Evolutionary conservation across 2,329 filamentous ascomycete species (phyloP).

Genomic region (Talaromyces piceae): DNA sequence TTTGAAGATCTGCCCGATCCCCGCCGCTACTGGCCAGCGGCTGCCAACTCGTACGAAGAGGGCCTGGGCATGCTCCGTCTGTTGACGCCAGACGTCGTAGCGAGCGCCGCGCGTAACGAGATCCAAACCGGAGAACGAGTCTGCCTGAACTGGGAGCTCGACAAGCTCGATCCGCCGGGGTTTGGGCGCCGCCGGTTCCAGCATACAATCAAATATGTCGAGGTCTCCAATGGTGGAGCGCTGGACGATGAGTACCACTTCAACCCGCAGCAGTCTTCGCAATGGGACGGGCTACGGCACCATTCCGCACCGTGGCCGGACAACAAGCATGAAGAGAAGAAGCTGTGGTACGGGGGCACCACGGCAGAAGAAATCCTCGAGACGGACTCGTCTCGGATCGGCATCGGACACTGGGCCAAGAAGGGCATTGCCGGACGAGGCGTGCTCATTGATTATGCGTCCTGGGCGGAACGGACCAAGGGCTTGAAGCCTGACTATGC

Average conservation of each 20-base stretch:
- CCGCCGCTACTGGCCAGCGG: conserved; percentile 42
- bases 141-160: conserved; percentile 50
- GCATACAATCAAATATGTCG: conserved; percentile 45
- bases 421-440: conserved; percentile 34
- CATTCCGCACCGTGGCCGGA: conserved; percentile 40
- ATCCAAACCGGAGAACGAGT: conserved; percentile 49
- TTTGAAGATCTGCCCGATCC: conserved; percentile 42
- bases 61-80: conserved; percentile 47
- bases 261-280: conserved; percentile 48
- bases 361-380: conserved; percentile 29
- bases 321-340: conserved; percentile 17
- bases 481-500: conserved; percentile 24
- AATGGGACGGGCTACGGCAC: conserved; percentile 49
- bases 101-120: conserved; percentile 43
- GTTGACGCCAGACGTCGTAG: conserved; percentile 47
- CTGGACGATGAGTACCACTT: conserved; percentile 47
- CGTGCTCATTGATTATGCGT: conserved; percentile 33
- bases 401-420: conserved; percentile 32
- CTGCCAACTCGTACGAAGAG: conserved; percentile 43
- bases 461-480: conserved; percentile 25
- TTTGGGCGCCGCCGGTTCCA: conserved; percentile 47
- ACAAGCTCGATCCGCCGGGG: conserved; percentile 45
- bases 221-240: conserved; percentile 30
- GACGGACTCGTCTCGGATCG: conserved; percentile 24
- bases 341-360: conserved; percentile 29